Evolutionary conservation across 208 protist species (phyloP).

Genomic region (Trypanosoma conorhini): DNA sequence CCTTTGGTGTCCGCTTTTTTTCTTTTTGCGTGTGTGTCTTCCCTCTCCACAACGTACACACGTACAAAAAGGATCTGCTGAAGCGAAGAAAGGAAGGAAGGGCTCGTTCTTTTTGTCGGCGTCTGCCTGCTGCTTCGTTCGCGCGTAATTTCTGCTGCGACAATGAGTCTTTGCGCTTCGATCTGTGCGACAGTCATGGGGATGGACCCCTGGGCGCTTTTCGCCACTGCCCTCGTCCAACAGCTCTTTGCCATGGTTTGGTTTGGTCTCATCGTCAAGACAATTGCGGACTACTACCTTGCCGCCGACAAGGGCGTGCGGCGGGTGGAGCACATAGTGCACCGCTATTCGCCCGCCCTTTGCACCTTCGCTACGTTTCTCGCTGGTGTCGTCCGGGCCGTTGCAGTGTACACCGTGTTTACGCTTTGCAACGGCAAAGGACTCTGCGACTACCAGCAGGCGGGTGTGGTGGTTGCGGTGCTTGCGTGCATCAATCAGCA

Average conservation of each 20-base stretch:
- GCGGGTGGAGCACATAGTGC: slow-evolving; percentile 69
- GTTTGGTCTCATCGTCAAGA: slow-evolving; percentile 76
- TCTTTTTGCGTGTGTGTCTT: background rate
- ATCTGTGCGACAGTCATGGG: slow-evolving; percentile 22
- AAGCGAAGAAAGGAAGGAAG: background rate
- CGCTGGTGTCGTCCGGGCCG: slow-evolving; percentile 42
- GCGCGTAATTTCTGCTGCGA: background rate
- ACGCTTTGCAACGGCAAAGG: slow-evolving; percentile 42
- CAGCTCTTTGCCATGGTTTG: slow-evolving; percentile 73
- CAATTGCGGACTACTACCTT: slow-evolving; percentile 71
- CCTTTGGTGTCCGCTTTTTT: background rate
- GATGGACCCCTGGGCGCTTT: slow-evolving; percentile 55
- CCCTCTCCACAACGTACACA: background rate
- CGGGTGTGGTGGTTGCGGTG: slow-evolving; percentile 46
- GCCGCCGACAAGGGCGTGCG: slow-evolving; percentile 90
- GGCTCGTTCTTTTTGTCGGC: background rate
- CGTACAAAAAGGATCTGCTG: background rate
- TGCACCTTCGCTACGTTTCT: slow-evolving; percentile 46
- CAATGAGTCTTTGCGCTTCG: slow-evolving; percentile 13
- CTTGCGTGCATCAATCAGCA: slow-evolving; percentile 60
- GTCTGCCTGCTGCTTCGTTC: background rate
- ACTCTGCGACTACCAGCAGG: slow-evolving; percentile 64
- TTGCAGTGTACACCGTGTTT: slow-evolving; percentile 46
- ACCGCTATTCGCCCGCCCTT: slow-evolving; percentile 53
- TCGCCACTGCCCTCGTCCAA: slow-evolving; percentile 56